Evolutionary conservation across 495 filamentous ascomycete species (phyloP), one percentile per base, ranked within the genome.

Genomic region (Penicillium soppii): DNA sequence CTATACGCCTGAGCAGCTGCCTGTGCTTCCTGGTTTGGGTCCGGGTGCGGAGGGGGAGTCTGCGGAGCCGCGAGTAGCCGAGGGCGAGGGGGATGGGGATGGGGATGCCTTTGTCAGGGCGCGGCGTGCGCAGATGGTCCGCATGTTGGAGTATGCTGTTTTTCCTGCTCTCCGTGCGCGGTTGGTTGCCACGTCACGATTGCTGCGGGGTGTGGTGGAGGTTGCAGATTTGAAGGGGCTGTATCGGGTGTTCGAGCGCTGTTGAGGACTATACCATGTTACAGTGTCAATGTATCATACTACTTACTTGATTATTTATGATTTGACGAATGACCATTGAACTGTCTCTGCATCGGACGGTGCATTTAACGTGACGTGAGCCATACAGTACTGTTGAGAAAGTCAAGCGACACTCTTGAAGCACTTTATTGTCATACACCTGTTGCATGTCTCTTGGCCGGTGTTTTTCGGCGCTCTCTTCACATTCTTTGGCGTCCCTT

Each of bases 201-300:
- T 97, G 57, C 79, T 97, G 67, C 80, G 81, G 48, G 89, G 85
- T 16, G 83, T 96, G 23, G 76, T 95, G 13, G 94, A 99, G 71
- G 84, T 96, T 21, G 95, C 95, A 0, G 88, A 96, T 75, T 70
- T 97, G 49, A 97, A 96, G 67, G 92, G 95, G 4, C 65, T 99
- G 43, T 99, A 99, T 69, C 76, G 89, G 35, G 92, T 97, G n/a
- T 99, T 99, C 75, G 95, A 99, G 71, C 79, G 95, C 41, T 97
- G 92, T 69, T 97, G 68, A 83, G 22, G 1, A 47, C 35, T 10
- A 16, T 26, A 35, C 43, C 3, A 20, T 15, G 13, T 32, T 32
- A 12, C 29, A 12, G 3, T 21, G 32, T 36, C 29, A 12, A 3
- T 21, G 32, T 36, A 45, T 17, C 5, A 19, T 47, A 40, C 15